phyloP scores from a whole-genome alignment of 1,284 basidiomycete genomes.

The Cutaneotrichosporon cutaneum region DNA sequence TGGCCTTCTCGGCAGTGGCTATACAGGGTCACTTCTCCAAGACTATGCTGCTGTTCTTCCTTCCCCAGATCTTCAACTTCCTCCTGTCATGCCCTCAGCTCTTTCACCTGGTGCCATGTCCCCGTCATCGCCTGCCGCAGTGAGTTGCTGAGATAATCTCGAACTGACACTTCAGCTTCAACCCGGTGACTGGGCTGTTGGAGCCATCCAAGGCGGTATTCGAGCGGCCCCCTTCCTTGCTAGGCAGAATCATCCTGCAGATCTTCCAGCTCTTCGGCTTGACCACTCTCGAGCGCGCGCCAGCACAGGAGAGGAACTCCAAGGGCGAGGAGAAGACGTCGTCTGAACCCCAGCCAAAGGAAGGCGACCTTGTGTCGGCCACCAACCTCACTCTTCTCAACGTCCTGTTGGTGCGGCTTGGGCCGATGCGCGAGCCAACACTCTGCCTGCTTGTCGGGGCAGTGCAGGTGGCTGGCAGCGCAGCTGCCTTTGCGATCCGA shows the following conservation, averaged over 20 bases:
- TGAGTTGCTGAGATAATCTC: slow-evolving; percentile 48
- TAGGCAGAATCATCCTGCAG: slow-evolving; percentile 60
- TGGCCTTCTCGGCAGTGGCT: slow-evolving; percentile 94
- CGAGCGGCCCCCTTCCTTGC: slow-evolving; percentile 57
- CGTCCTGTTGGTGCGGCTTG: slow-evolving; percentile 70
- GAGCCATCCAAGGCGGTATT: slow-evolving; percentile 70
- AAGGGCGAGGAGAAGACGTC: background rate
- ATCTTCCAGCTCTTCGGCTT: slow-evolving; percentile 64
- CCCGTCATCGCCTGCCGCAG: slow-evolving; percentile 88
- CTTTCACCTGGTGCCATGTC: slow-evolving; percentile 89
- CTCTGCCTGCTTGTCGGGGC: slow-evolving; percentile 70
- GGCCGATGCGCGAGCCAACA: slow-evolving; percentile 75
- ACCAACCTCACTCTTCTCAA: slow-evolving; percentile 90
- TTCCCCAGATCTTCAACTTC: slow-evolving; percentile 98
- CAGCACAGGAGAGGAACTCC: slow-evolving; percentile 48
- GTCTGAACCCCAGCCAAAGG: background rate
- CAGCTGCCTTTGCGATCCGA: slow-evolving; percentile 74
- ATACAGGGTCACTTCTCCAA: slow-evolving; percentile 98
- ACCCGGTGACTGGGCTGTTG: slow-evolving; percentile 67
- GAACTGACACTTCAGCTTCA: slow-evolving; percentile 59
- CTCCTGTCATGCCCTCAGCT: slow-evolving; percentile 90
- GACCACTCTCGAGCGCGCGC: slow-evolving; percentile 64
- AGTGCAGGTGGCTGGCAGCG: slow-evolving; percentile 72
- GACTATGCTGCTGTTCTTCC: slow-evolving; percentile 88
- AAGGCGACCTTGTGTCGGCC: slow-evolving; percentile 59